Evolutionary conservation across 169 alveolate genomes (phyloP).

Genomic region (Eimeria necatrix): DNA sequence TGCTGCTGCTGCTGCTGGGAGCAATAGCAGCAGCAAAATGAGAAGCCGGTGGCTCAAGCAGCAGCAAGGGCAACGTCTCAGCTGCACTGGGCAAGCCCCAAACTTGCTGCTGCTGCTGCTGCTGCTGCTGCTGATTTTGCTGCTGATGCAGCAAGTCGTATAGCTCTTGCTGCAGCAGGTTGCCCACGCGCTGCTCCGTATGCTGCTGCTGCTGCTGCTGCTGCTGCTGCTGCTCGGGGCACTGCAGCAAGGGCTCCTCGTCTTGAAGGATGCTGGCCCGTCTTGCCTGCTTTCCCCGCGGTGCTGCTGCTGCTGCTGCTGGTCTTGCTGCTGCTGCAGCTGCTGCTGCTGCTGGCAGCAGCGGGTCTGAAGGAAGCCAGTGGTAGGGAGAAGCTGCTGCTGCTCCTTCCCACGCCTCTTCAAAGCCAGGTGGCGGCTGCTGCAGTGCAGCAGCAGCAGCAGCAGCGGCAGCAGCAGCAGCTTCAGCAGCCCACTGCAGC

Average conservation of each 20-base stretch:
- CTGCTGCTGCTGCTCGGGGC: not conserved
- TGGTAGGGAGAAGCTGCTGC: not conserved
- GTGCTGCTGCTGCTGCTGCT: conserved; percentile 5
- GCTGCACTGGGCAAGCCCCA: conserved; percentile 4
- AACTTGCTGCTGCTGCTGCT: too few species aligned
- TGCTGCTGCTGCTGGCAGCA: conserved; percentile 16
- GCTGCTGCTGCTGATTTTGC: too few species aligned
- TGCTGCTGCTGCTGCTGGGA: not conserved
- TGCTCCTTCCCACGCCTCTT: not conserved
- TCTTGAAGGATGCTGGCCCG: not conserved
- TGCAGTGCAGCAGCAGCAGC: conserved; percentile 22
- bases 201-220: conserved; percentile 11
- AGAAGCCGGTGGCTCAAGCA: not conserved
- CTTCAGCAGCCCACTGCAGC: not conserved
- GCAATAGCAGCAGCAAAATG: not conserved
- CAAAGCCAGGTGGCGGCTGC: conserved; percentile 3
- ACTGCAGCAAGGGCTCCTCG: not conserved
- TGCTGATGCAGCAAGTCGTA: too few species aligned
- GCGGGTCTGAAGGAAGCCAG: not conserved
- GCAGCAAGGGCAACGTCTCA: not conserved
- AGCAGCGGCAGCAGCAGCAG: conserved; percentile 37
- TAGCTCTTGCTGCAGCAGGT: conserved; percentile 19
- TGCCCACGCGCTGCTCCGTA: not conserved
- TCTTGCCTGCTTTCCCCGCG: not conserved
- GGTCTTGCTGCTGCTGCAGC: conserved; percentile 14